Conservation (phyloP, 1,284 basidiomycete genomes). For the Entoloma clypeatum region DNA sequence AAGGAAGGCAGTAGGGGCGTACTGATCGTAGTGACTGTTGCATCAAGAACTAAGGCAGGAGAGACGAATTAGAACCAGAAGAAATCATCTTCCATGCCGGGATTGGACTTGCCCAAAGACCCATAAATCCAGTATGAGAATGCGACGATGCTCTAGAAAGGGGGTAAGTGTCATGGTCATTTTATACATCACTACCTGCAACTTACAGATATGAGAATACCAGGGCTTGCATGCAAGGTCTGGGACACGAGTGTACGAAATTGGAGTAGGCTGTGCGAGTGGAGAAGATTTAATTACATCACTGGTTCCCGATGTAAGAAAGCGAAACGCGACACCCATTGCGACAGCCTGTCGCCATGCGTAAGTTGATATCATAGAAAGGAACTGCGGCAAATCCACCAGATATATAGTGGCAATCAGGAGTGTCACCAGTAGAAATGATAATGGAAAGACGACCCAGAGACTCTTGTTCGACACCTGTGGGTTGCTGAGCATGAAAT, state of each 20-base stretch:
- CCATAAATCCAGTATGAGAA: slow-evolving; percentile 43
- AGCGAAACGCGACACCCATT: slow-evolving; percentile 27
- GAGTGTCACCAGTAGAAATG: slow-evolving; percentile 24
- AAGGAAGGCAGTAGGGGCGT: slow-evolving; percentile 13
- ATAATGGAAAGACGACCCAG: slow-evolving; percentile 36
- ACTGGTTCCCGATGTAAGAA: slow-evolving; percentile 16
- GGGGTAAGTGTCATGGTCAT: background rate
- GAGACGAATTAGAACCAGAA: background rate
- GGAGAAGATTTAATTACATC: slow-evolving; percentile 20
- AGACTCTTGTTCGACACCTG: slow-evolving; percentile 39
- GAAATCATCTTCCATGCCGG: no score
- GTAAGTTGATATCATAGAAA: background rate
- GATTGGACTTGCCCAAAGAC: slow-evolving; percentile 31
- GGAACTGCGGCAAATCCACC: slow-evolving; percentile 22
- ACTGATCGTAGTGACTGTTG: slow-evolving; percentile 41
- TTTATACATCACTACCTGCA: background rate
- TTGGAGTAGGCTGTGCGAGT: slow-evolving; percentile 1
- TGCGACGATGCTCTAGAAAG: slow-evolving; percentile 33
- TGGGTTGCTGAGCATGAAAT: background rate
- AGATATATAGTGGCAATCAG: slow-evolving; percentile 37
- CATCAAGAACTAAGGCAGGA: slow-evolving; percentile 33
- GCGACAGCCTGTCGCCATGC: slow-evolving; percentile 26
- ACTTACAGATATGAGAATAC: slow-evolving; percentile 29
- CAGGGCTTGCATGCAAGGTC: slow-evolving; percentile 33
- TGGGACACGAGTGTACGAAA: slow-evolving; percentile 14